Evolutionary conservation across 495 filamentous ascomycete species (phyloP).

Genomic region (Trypethelium eluteriae): DNA sequence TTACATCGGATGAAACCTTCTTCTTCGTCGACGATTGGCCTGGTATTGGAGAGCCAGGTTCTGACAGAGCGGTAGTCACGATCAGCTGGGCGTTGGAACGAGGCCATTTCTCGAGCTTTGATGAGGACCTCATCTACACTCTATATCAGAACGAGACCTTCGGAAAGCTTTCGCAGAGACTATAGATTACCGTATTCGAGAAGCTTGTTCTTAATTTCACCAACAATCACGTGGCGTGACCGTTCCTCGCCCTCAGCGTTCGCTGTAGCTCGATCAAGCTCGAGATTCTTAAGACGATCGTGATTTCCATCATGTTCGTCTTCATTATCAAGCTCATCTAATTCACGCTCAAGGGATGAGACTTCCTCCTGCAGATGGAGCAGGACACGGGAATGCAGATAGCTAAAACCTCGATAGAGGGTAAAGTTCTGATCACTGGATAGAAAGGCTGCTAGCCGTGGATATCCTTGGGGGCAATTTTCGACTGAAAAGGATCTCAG

Average conservation of each 20-base stretch:
- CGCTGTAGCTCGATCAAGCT: conserved; percentile 20
- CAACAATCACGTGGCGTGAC: conserved; percentile 28
- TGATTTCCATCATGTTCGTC: conserved; percentile 12
- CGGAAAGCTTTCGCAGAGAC: background rate
- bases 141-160: background rate
- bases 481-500: conserved; percentile 28
- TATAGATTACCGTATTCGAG: conserved; percentile 33
- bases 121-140: conserved; percentile 33
- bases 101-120: conserved; percentile 32
- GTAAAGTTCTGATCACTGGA: conserved; percentile 34
- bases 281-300: conserved; percentile 2
- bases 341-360: conserved; percentile 30
- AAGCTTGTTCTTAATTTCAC: conserved; percentile 28
- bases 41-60: conserved; percentile 31
- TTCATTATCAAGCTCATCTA: conserved; percentile 28
- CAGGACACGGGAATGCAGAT: conserved; percentile 35
- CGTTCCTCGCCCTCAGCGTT: conserved; percentile 18
- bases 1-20: conserved; percentile 33
- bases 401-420: conserved; percentile 36
- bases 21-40: conserved; percentile 30
- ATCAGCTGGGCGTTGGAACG: conserved; percentile 32
- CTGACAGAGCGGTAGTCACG: conserved; percentile 37
- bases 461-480: conserved; percentile 33
- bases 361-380: conserved; percentile 36
- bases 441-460: conserved; percentile 34